Percentiles rank a stretch among this genome's conserved stretches.
Evolutionary conservation across 495 filamentous ascomycete genomes (phyloP).

Genomic region (Xylaria bambusicola): DNA sequence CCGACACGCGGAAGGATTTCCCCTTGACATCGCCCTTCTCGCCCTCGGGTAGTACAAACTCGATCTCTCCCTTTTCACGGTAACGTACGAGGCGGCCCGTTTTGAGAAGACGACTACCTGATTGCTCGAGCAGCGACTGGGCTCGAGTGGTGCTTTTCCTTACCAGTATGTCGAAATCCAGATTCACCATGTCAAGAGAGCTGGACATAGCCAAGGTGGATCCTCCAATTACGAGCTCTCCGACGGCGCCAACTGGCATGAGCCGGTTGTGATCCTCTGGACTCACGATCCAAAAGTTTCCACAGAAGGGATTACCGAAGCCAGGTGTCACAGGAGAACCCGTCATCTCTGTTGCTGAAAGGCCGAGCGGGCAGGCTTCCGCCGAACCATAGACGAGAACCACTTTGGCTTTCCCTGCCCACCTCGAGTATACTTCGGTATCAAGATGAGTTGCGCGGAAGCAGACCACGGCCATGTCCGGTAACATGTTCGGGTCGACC

Average conservation of each 20-base stretch:
- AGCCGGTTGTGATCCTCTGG: conserved; percentile 50
- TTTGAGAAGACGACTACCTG: conserved; percentile 36
- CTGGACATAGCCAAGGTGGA: conserved; percentile 42
- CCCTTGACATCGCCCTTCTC: conserved; percentile 33
- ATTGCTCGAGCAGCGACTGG: conserved; percentile 26
- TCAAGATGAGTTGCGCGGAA: conserved; percentile 48
- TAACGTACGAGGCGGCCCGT: conserved; percentile 49
- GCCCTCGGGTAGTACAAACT: conserved; percentile 41
- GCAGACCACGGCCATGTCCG: conserved; percentile 45
- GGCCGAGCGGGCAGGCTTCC: conserved; percentile 48
- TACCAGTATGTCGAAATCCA: conserved; percentile 24
- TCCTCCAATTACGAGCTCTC: conserved; percentile 50
- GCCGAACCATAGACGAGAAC: conserved; percentile 48
- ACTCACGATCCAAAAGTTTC: conserved; percentile 48
- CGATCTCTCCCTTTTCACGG: conserved; percentile 45
- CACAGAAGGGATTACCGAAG: conserved; percentile 46
- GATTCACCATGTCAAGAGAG: conserved; percentile 22
- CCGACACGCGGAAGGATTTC: conserved; percentile 38
- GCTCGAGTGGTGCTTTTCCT: conserved; percentile 20
- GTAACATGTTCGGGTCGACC: conserved; percentile 38
- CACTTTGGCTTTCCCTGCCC: conserved; percentile 46
- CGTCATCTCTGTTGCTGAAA: conserved; percentile 45
- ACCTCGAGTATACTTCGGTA: conserved; percentile 42
- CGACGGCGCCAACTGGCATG: conserved; percentile 49
- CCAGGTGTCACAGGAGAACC: conserved; percentile 38